These are phyloP conservation scores for Trypanosoma rangeli DNA, from an alignment of 208 protist species.

Conservation along the genomic window DNA sequence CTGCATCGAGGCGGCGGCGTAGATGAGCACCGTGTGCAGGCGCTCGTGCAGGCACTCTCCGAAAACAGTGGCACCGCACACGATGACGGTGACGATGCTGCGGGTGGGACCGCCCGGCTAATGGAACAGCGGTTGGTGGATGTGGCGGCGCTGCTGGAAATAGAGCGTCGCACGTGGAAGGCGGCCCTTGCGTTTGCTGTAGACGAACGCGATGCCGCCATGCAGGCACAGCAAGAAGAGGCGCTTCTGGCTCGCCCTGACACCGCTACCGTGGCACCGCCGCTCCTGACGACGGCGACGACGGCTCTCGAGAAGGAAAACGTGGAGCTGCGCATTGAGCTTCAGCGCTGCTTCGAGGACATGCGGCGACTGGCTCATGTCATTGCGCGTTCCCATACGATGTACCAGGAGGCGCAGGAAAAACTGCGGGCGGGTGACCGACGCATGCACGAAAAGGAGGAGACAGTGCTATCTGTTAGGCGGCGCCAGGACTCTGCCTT, in stretches of 20 bases:
- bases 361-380: slow-evolving; percentile 9
- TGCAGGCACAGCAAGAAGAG: slow-evolving; percentile 13
- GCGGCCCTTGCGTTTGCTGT: slow-evolving; percentile 14
- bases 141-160: background rate
- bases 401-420: slow-evolving; percentile 4
- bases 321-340: slow-evolving; percentile 20
- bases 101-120: background rate
- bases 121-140: slow-evolving; percentile 7
- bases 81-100: too few species aligned
- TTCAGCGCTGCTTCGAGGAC: slow-evolving; percentile 23
- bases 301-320: background rate
- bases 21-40: slow-evolving; percentile 4
- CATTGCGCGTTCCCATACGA: slow-evolving; percentile 1
- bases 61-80: background rate
- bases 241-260: background rate
- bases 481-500: background rate
- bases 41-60: slow-evolving; percentile 5
- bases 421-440: slow-evolving; percentile 4
- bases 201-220: slow-evolving; percentile 20
- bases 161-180: background rate
- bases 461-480: background rate
- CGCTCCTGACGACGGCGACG: background rate
- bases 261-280: background rate
- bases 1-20: background rate
- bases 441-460: background rate